Base-by-base conservation (phyloP, 2,329 filamentous ascomycete species). In the Fusarium caatingaense region DNA sequence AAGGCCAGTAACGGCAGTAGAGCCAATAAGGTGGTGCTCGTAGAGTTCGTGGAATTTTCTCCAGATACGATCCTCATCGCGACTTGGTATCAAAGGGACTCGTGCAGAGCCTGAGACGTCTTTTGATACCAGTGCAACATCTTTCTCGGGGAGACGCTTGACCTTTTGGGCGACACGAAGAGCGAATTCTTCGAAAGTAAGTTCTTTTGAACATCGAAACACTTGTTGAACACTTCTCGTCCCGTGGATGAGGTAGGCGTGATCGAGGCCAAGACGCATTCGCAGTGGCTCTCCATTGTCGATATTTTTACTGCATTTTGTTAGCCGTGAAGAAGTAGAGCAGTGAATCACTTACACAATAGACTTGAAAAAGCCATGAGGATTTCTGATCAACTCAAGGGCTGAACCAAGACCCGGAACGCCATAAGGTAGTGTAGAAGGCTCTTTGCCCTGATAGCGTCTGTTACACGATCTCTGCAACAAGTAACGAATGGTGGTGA, bases 161-260 rank as follows among this genome's bases (percentile, higher is more conserved):
- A 73, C 71, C 16, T 73, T 73, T n/a, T 72, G 71, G 18, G 71
- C 71, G 7, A 73, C 71, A 1, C 66, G 27, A 8, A 73, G 66
- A n/a, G 69, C 69, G 40, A 72, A 72, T 32, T 72, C 69, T n/a
- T 72, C 69, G 15, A 72, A 72, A 0, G 69, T 72, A 20, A 72
- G 69, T 23, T 72, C 69, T n/a, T 65, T 69, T 1, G 69, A 72
- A 25, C 62, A 72, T 44, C 69, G 63, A 46, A 72, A 72, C 23
- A 72, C 60, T 28, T 72, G 69, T 51, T 72, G 69, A 2, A 72
- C 69, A 13, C 64, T 72, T 32, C 59, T 57, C 9, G 61, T 69
- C 13, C 69, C 69, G 27, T 72, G 66, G 20, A 72, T 70, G 3
- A 72, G 69, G 30, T 72, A 72, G 25, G 66, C 66, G 40, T 72